phyloP scores from a whole-genome alignment of 495 filamentous ascomycete genomes.

The Cudoniella acicularis region DNA sequence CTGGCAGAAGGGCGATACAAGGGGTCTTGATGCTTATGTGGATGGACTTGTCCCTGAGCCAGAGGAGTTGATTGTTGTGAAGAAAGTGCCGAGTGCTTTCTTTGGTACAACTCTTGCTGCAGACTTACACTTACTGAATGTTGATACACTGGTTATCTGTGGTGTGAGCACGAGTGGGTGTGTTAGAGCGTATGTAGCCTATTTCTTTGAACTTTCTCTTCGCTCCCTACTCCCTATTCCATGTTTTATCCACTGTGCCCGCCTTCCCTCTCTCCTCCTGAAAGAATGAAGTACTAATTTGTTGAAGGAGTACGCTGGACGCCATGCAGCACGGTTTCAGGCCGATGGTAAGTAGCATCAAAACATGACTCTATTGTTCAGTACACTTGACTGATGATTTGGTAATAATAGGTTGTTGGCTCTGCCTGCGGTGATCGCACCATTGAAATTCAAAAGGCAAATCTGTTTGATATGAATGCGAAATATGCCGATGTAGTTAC shows the following conservation, averaged over 20 bases:
- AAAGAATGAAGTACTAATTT: too few relatives aligned
- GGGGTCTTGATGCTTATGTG: slow-evolving; percentile 29
- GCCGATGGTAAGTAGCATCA: slow-evolving; percentile 30
- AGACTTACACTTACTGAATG: slow-evolving; percentile 26
- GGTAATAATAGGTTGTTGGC: slow-evolving; percentile 34
- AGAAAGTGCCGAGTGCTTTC: slow-evolving; percentile 35
- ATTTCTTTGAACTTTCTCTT: too few relatives aligned
- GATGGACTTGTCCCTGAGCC: slow-evolving; percentile 28
- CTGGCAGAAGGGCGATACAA: slow-evolving; percentile 32
- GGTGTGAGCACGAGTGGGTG: slow-evolving; percentile 37
- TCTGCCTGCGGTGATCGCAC: slow-evolving; percentile 35
- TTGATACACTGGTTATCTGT: slow-evolving; percentile 35
- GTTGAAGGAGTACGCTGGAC: slow-evolving; percentile 34
- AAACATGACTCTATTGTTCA: too few relatives aligned
- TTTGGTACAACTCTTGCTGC: slow-evolving; percentile 35
- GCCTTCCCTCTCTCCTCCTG: too few relatives aligned
- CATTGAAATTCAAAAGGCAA: slow-evolving; percentile 32
- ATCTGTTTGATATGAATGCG: slow-evolving; percentile 34
- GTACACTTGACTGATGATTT: too few relatives aligned
- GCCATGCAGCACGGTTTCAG: slow-evolving; percentile 33
- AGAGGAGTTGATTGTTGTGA: slow-evolving; percentile 31
- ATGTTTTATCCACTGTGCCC: too few relatives aligned
- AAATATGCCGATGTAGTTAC: slow-evolving; percentile 36
- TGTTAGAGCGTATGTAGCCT: slow-evolving; percentile 32
- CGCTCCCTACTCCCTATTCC: too few relatives aligned